A percentile compares a stretch with the other conserved stretches of the same genome.
phyloP scores from a whole-genome alignment of 2,329 filamentous ascomycete species.

The Fusarium continuum region DNA sequence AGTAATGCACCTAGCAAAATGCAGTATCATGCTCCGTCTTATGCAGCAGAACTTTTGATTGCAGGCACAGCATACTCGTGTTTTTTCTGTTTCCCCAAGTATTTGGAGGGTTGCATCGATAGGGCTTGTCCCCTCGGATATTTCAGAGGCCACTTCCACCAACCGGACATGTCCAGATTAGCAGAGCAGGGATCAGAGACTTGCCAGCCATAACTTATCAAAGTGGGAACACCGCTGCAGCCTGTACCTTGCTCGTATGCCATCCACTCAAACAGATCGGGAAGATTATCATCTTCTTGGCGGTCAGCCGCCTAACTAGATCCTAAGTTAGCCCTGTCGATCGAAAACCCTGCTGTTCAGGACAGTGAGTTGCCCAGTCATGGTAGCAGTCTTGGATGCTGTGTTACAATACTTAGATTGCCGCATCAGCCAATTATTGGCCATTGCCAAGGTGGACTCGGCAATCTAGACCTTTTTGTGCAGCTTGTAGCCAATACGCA shows the following conservation, averaged over 20 bases:
- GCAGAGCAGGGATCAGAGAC: neutral
- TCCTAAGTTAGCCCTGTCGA: conserved; percentile 5
- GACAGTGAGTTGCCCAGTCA: neutral
- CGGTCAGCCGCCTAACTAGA: neutral
- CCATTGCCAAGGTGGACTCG: conserved; percentile 5
- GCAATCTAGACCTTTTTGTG: conserved; percentile 13
- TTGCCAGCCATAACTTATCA: neutral
- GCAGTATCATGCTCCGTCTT: neutral
- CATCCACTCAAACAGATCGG: conserved; percentile 5
- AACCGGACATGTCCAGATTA: neutral
- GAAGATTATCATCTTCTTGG: conserved; percentile 6
- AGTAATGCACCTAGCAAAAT: conserved; percentile 8
- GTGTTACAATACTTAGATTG: neutral
- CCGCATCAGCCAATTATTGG: neutral
- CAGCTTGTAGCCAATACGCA: conserved; percentile 10
- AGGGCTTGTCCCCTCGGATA: conserved; percentile 1
- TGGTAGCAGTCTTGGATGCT: neutral
- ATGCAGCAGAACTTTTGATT: conserved; percentile 24
- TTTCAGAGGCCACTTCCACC: neutral
- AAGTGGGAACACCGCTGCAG: neutral
- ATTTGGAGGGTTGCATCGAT: neutral
- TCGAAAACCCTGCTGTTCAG: neutral
- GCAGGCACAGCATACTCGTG: conserved; percentile 26
- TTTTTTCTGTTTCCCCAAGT: neutral
- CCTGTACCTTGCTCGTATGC: neutral